Percentiles rank a stretch among this genome's conserved stretches.
These are phyloP conservation scores for Cyanidioschyzon merolae DNA, from an alignment of 23 red algal species.

Conservation along the genomic window DNA sequence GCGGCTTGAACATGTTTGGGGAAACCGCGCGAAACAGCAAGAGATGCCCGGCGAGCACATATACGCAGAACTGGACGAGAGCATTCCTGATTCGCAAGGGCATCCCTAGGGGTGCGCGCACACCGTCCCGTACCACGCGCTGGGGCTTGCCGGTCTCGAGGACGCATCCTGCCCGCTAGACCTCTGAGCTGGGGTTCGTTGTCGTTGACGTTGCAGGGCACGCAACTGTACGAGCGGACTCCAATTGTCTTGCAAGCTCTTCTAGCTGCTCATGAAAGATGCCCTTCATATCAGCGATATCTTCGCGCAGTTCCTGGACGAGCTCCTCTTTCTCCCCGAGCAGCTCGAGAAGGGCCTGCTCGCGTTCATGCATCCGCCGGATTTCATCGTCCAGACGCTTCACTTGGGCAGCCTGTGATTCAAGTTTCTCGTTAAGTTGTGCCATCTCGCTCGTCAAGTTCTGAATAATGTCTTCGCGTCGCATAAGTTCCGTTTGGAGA, in stretches of 20 bases:
- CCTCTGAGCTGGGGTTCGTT: too few relatives aligned
- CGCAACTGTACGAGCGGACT: neutral
- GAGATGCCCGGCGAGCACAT: too few relatives aligned
- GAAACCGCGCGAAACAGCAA: too few relatives aligned
- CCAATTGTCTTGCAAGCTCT: slow-evolving; percentile 48
- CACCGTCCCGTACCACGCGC: too few relatives aligned
- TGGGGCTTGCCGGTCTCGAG: too few relatives aligned
- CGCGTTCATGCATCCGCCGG: slow-evolving; percentile 31
- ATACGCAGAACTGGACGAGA: too few relatives aligned
- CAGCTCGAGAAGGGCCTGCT: slow-evolving; percentile 37
- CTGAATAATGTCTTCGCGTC: slow-evolving; percentile 32
- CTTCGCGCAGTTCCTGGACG: slow-evolving; percentile 55
- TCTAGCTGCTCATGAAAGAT: slow-evolving; percentile 80
- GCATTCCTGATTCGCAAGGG: too few relatives aligned
- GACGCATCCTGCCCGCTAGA: too few relatives aligned
- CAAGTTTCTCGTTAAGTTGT: slow-evolving; percentile 32
- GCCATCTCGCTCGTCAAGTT: slow-evolving; percentile 46
- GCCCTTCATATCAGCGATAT: slow-evolving; percentile 65
- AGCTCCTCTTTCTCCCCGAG: slow-evolving; percentile 75
- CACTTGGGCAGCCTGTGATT: slow-evolving; percentile 24
- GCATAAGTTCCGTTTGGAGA: slow-evolving; percentile 37
- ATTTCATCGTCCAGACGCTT: slow-evolving; percentile 33
- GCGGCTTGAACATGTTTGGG: too few relatives aligned
- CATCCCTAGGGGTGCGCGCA: too few relatives aligned
- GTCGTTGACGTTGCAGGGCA: too few relatives aligned